Conservation (phyloP, 2,329 filamentous ascomycete genomes). For the Chaetomium sp. region DNA sequence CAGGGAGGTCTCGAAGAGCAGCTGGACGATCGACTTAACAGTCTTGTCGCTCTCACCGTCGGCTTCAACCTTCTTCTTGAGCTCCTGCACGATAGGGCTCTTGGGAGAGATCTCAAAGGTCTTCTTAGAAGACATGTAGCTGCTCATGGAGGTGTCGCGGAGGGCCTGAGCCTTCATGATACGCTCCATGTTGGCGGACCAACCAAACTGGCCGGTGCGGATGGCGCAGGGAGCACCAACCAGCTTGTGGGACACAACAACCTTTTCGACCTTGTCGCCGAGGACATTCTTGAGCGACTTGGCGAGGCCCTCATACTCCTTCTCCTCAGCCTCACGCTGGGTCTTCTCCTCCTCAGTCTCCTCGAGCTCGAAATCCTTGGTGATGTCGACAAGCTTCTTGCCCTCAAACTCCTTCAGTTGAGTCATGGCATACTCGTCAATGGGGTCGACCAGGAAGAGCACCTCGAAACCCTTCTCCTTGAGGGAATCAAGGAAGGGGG, state of each 20-base stretch:
- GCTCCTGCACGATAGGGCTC: constrained; percentile 95
- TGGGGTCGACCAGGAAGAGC: constrained; percentile 97
- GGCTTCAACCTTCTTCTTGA: constrained; percentile 97
- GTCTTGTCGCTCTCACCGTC: constrained; percentile 98
- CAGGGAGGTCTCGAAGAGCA: constrained; percentile 97
- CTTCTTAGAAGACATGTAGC: constrained; percentile 99
- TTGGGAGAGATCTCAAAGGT: constrained; percentile 99
- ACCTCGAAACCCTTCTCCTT: constrained; percentile 99
- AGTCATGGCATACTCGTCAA: constrained; percentile 99
- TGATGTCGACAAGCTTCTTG: constrained; percentile 99
- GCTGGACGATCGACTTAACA: constrained; percentile 97
- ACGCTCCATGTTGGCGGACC: constrained; percentile 99
- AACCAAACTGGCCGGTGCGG: constrained; percentile 98
- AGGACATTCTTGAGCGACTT: constrained; percentile 99
- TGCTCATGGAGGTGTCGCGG: constrained; percentile 98
- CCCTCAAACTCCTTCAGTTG: constrained; percentile 99
- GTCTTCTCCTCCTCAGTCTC: constrained; percentile 99
- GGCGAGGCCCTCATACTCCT: constrained; percentile 90
- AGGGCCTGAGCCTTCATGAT: constrained; percentile 99
- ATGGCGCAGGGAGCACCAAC: constrained; percentile 92
- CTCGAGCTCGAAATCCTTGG: constrained; percentile 99
- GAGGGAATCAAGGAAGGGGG: constrained; percentile 96
- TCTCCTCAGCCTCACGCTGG: constrained; percentile 90
- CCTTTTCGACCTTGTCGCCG: constrained; percentile 99
- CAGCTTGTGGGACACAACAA: constrained; percentile 97